Conservation (phyloP, 164 flowering plant species). For the Protea cynaroides region DNA sequence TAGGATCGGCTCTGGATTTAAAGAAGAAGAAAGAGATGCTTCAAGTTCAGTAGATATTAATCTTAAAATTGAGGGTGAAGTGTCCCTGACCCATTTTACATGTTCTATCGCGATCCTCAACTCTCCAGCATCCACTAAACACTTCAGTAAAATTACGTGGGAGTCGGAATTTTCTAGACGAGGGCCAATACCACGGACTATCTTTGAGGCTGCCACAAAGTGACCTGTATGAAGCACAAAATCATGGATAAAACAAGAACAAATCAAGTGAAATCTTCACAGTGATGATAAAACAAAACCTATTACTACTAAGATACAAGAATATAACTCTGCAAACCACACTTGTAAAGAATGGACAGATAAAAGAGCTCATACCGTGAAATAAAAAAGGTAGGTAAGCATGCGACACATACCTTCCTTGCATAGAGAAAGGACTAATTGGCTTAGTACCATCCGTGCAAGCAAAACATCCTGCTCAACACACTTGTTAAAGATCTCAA, state of each 20-base stretch:
- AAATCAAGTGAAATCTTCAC: not conserved
- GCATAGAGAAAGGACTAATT: conserved; percentile 51
- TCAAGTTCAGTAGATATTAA: conserved; percentile 42
- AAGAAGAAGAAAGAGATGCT: conserved; percentile 45
- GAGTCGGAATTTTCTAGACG: conserved; percentile 24
- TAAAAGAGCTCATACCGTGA: too few species aligned
- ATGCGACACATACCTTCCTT: conserved; percentile 40
- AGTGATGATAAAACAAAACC: too few species aligned
- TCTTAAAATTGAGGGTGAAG: conserved; percentile 34
- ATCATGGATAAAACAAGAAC: not conserved
- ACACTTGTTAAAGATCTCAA: conserved; percentile 43
- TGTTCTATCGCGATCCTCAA: conserved; percentile 56
- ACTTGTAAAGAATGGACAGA: too few species aligned
- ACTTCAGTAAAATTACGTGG: conserved; percentile 52
- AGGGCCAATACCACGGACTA: conserved; percentile 28
- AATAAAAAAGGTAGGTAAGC: too few species aligned
- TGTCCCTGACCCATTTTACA: conserved; percentile 36
- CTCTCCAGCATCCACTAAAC: conserved; percentile 53
- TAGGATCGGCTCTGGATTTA: conserved; percentile 35
- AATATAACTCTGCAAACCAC: too few species aligned
- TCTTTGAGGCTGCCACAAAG: conserved; percentile 40
- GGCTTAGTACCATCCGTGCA: conserved; percentile 31
- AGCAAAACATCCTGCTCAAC: conserved; percentile 45
- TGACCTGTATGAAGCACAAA: conserved; percentile 41
- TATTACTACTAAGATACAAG: too few species aligned